Base-by-base conservation (phyloP, 768 basidiomycete genomes). In the Serendipita vermifera region DNA sequence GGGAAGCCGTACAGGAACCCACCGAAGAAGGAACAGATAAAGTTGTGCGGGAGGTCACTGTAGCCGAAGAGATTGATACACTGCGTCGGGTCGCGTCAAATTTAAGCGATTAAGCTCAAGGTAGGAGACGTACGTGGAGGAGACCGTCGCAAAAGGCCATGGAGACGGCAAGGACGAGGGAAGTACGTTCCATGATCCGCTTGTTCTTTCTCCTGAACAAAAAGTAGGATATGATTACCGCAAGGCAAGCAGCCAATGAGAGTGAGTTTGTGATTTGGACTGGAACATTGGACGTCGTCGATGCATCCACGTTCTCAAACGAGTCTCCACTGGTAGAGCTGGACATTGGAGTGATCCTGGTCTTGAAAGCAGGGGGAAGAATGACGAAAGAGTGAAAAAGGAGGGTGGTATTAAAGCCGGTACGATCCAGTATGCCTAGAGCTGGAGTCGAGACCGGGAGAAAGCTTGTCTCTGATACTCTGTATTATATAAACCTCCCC, bases 111-210 rank as follows among this genome's bases (percentile, higher is more conserved):
- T 20, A 31, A 33, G 27, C 14, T 13, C 4, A 7, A 26, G 17
- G n/a, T 7, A 27, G 24, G 20, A 31, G 27, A 55, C 57, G n/a
- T 36, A 58, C 57, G 35, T 58, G 57, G 17, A 58, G 54, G 20
- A 58, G 32, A 35, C 36, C 31, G 33, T 58, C 57, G 22, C 55
- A 31, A 36, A 14, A 35, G 14, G 57, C 57, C 57, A 58, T 58
- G 20, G 55, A 58, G 9, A 54, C 57, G 26, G 35, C 53, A n/a
- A 58, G 57, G 29, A 33, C 35, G 33, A 58, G 39, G 3, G 57
- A 58, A n/a, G 54, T 55, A 0, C 57, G 53, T 38, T 55, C 14
- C 57, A 58, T 58, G 32, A 58, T 58, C 33, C 57, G 55, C 24
- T 55, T 31, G 54, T 58, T 57, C 29, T 32, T 22, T 17, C 55